phyloP scores from a whole-genome alignment of 2,329 filamentous ascomycete species.

The Pseudogymnoascus sp. region DNA sequence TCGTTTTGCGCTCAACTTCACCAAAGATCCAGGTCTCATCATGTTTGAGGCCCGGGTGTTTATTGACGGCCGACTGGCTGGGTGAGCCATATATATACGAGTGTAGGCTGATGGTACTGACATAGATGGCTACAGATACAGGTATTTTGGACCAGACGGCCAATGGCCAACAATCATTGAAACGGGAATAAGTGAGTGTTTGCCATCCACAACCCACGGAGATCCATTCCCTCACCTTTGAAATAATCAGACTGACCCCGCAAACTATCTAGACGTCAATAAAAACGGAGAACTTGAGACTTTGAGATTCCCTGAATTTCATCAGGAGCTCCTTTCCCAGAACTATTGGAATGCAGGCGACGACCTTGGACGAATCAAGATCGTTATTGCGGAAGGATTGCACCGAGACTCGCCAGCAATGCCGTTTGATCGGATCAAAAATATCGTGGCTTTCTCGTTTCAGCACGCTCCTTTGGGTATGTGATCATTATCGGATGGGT shows the following conservation, averaged over 20 bases:
- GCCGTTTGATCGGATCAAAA: conserved; percentile 60
- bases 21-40: conserved; percentile 46
- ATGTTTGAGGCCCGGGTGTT: conserved; percentile 60
- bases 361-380: conserved; percentile 63
- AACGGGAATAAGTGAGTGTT: conserved; percentile 35
- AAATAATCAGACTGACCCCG: not conserved
- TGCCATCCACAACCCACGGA: not conserved
- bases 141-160: conserved; percentile 41
- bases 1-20: conserved; percentile 46
- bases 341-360: conserved; percentile 65
- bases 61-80: conserved; percentile 56
- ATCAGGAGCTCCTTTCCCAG: conserved; percentile 59
- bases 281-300: conserved; percentile 45
- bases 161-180: conserved; percentile 42
- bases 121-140: conserved; percentile 43
- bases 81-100: conserved; percentile 37
- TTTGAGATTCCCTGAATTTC: conserved; percentile 68
- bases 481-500: conserved; percentile 17
- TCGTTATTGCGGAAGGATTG: conserved; percentile 69
- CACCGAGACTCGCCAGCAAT: conserved; percentile 41
- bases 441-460: conserved; percentile 72
- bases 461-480: conserved; percentile 73
- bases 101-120: conserved; percentile 21
- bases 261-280: conserved; percentile 18
- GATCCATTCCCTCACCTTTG: not conserved